Base-by-base conservation (phyloP, 768 basidiomycete species). In the Suillus occidentalis region DNA sequence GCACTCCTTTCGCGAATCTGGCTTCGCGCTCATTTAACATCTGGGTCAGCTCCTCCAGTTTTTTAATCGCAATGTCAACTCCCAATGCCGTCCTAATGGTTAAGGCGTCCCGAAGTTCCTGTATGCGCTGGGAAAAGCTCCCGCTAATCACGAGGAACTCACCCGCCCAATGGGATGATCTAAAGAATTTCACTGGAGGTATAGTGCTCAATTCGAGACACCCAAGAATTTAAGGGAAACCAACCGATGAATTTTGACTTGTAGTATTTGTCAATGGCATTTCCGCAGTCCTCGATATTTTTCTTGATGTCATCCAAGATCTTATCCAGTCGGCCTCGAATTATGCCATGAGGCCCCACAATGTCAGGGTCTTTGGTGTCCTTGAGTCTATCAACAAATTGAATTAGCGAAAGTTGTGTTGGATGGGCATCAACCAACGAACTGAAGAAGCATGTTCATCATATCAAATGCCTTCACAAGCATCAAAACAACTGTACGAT, bases 381-480 rank as follows among this genome's bases (percentile, higher is more conserved):
- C 55, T 69, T 71, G 3, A 82, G 70, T 43, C 80, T 80, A 25
- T 5, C 50, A 52, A 3, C 3, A 28, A 31, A 52, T 49, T 13
- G 14, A 28, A 31, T 52, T 16, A 52, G 14, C 16, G 4, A 31
- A 14, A 31, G 14, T 31, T 9, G 16, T 25, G 7, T 16, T 5
- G 7, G 14, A 31, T 9, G 9, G 50, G 50, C 28, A 18, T 31
- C 50, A 6, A 1, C 28, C 13, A n/a, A 69, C 82, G 9, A 60
- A 82, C 83, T 83, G 78, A 20, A 83, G 74, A 25, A 86, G 77
- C 2, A 75, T 75, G 20, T 71, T 62, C 79, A 86, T 83, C 76
- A 83, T 78, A 53, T 84, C 78, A 63, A 77, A 78, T 84, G 86
- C 86, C 66, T 83, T 80, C 7, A 81, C 70, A 42, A 82, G 82